Conservation (phyloP, 495 filamentous ascomycete genomes). For the Trichoderma asperelloides region DNA sequence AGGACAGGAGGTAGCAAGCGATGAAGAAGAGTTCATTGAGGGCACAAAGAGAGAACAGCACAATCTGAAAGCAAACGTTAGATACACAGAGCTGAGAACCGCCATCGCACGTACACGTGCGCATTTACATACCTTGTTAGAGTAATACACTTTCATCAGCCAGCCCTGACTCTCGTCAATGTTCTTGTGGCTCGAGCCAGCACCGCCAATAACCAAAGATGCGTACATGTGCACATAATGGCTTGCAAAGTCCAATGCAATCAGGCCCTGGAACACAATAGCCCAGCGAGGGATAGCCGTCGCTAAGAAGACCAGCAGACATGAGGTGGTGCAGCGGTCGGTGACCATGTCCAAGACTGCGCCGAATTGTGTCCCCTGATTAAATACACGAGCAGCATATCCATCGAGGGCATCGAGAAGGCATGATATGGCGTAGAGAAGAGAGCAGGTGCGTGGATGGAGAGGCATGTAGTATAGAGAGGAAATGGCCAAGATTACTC, state of each 20-base stretch:
- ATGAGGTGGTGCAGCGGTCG: slow-evolving; percentile 84
- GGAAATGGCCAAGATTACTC: slow-evolving; percentile 79
- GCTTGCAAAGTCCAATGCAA: slow-evolving; percentile 82
- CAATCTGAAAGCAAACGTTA: slow-evolving; percentile 47
- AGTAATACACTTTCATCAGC: slow-evolving; percentile 91
- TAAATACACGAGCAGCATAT: slow-evolving; percentile 74
- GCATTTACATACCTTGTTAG: slow-evolving; percentile 67
- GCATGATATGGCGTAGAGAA: slow-evolving; percentile 88
- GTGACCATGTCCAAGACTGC: slow-evolving; percentile 97
- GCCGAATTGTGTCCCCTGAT: slow-evolving; percentile 89
- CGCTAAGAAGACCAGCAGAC: slow-evolving; percentile 84
- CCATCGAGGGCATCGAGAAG: slow-evolving; percentile 91
- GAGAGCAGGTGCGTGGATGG: slow-evolving; percentile 85
- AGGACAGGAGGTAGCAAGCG: slow-evolving; percentile 93
- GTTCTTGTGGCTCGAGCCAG: slow-evolving; percentile 82
- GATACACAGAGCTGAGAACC: background rate
- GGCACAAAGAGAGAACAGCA: slow-evolving; percentile 83
- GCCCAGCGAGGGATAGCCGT: slow-evolving; percentile 88
- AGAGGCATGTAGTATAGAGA: slow-evolving; percentile 98
- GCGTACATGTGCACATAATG: slow-evolving; percentile 99
- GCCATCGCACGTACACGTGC: too few species aligned
- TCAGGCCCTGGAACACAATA: slow-evolving; percentile 86
- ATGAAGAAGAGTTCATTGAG: slow-evolving; percentile 97
- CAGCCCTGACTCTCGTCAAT: slow-evolving; percentile 69
- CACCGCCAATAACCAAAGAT: slow-evolving; percentile 71